A percentile compares a stretch with the other conserved stretches of the same genome.
Evolutionary conservation across 345 rosid genomes (phyloP).

Genomic region (Pistacia vera): DNA sequence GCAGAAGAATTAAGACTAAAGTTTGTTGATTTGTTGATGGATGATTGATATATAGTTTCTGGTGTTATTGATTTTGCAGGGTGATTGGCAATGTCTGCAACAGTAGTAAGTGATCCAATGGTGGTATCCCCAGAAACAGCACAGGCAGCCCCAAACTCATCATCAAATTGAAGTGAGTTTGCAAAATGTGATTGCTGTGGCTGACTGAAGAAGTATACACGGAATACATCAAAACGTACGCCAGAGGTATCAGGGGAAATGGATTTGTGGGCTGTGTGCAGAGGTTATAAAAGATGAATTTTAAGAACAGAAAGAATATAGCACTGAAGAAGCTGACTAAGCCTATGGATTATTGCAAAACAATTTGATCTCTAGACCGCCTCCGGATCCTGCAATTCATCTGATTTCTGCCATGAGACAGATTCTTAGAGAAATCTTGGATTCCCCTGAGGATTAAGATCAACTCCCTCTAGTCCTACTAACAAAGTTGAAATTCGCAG

Average conservation of each 20-base stretch:
- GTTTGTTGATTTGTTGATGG: neutral
- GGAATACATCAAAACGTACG: slow-evolving; percentile 65
- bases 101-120: slow-evolving; percentile 62
- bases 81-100: slow-evolving; percentile 70
- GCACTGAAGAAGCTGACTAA: slow-evolving; percentile 84
- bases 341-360: slow-evolving; percentile 82
- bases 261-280: slow-evolving; percentile 94
- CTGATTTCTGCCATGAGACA: slow-evolving; percentile 87
- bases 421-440: slow-evolving; percentile 72
- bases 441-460: slow-evolving; percentile 60
- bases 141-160: slow-evolving; percentile 30
- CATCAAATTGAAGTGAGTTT: slow-evolving; percentile 56
- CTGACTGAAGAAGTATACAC: slow-evolving; percentile 87
- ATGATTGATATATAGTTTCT: neutral
- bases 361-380: slow-evolving; percentile 70
- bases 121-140: slow-evolving; percentile 48
- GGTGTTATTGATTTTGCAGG: slow-evolving; percentile 12
- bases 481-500: slow-evolving; percentile 36
- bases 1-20: neutral
- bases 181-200: slow-evolving; percentile 90
- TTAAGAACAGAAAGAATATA: slow-evolving; percentile 61
- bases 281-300: slow-evolving; percentile 91
- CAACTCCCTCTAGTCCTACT: slow-evolving; percentile 79
- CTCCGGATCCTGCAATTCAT: slow-evolving; percentile 74
- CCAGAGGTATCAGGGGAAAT: slow-evolving; percentile 71